Percentiles rank a stretch among this genome's conserved stretches.
Evolutionary conservation across 257 asterid genomes (phyloP).

Genomic region (Gentiana dahurica): DNA sequence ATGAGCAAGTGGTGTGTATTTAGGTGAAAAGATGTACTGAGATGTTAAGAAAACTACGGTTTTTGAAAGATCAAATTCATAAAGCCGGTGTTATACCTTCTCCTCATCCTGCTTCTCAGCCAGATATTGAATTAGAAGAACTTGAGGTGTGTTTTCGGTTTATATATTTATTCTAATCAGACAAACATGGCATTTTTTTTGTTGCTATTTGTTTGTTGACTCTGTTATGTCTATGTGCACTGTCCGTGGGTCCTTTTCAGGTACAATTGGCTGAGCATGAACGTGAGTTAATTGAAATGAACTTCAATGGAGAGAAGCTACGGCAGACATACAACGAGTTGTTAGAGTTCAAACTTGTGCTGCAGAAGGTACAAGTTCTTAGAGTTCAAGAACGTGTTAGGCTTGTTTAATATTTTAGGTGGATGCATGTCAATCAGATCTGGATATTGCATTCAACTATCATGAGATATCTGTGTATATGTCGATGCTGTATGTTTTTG

Average conservation of each 20-base stretch:
- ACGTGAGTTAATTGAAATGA: constrained; percentile 92
- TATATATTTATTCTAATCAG: constrained; percentile 3
- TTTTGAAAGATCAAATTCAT: constrained; percentile 85
- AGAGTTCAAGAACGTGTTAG: no score
- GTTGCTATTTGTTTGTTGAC: constrained; percentile 1
- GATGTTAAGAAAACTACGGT: constrained; percentile 90
- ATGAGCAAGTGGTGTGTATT: neutral
- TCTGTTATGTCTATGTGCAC: neutral
- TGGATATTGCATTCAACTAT: no score
- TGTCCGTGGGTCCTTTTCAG: constrained; percentile 24
- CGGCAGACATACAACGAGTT: constrained; percentile 82
- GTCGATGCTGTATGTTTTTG: no score
- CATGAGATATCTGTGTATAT: no score
- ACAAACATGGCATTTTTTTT: neutral
- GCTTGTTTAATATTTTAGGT: neutral
- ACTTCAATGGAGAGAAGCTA: constrained; percentile 74
- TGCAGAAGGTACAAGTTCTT: constrained; percentile 63
- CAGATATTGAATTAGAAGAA: constrained; percentile 86
- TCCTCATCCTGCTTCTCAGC: constrained; percentile 50
- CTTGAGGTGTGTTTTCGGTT: constrained; percentile 52
- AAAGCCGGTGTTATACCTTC: constrained; percentile 72
- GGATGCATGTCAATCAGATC: no score
- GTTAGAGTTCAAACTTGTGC: constrained; percentile 93
- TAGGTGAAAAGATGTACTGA: constrained; percentile 98
- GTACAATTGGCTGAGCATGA: constrained; percentile 86